A percentile compares a stretch with the other conserved stretches of the same genome.
Evolutionary conservation across 2,329 filamentous ascomycete species (phyloP).

Genomic region (Microsporum canis): DNA sequence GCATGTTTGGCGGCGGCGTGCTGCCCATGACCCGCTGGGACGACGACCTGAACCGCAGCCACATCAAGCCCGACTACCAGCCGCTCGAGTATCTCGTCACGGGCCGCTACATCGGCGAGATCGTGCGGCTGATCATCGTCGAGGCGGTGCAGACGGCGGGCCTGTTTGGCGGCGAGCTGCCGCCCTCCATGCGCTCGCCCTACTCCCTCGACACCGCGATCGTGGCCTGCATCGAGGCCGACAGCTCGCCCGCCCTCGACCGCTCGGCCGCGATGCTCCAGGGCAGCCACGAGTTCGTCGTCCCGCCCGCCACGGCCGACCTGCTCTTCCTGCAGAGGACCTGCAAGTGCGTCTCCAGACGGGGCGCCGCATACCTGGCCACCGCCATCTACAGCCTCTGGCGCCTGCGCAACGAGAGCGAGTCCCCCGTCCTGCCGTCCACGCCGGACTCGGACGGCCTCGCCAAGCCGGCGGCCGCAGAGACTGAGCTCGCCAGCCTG

Average conservation of each 20-base stretch:
- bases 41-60: constrained; percentile 46
- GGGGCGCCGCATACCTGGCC: constrained; percentile 52
- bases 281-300: constrained; percentile 40
- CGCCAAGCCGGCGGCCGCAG: constrained; percentile 7
- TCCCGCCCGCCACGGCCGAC: constrained; percentile 38
- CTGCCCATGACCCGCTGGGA: constrained; percentile 52
- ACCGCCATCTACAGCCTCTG: constrained; percentile 53
- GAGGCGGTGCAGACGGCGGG: constrained; percentile 47
- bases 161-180: constrained; percentile 47
- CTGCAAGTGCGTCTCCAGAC: constrained; percentile 44
- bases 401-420: constrained; percentile 42
- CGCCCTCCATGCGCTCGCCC: constrained; percentile 43
- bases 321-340: constrained; percentile 45
- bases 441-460: constrained; percentile 14
- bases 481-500: constrained; percentile 15
- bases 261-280: constrained; percentile 38
- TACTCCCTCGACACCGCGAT: constrained; percentile 51
- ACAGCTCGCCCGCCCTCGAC: constrained; percentile 29
- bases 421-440: constrained; percentile 20
- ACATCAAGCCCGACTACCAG: constrained; percentile 51
- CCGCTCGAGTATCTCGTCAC: constrained; percentile 55
- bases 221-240: constrained; percentile 46
- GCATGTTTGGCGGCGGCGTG: constrained; percentile 52
- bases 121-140: constrained; percentile 49
- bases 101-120: constrained; percentile 53